Evolutionary conservation across 805 yeast genomes (phyloP).

Genomic region (Kurtzmaniella fragi): DNA sequence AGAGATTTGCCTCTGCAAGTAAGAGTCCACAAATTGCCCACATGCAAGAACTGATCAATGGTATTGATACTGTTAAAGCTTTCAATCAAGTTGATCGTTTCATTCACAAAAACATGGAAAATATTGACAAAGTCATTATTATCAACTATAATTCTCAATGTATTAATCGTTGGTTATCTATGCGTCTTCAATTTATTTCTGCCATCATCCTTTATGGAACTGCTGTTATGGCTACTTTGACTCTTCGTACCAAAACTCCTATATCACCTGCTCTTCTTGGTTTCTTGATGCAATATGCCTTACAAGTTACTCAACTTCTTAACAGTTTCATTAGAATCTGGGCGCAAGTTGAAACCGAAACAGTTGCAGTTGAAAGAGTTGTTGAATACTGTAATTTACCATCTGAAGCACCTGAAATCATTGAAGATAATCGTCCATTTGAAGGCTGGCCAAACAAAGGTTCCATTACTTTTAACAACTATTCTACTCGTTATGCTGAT

Average conservation of each 20-base stretch:
- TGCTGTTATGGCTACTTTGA: constrained; percentile 21
- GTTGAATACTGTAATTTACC: constrained; percentile 31
- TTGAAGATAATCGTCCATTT: constrained; percentile 31
- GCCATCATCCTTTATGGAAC: constrained; percentile 26
- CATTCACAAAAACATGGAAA: constrained; percentile 15
- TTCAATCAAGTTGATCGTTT: constrained; percentile 26
- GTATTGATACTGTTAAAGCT: constrained; percentile 32
- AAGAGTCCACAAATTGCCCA: constrained; percentile 31
- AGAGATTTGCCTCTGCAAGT: constrained; percentile 24
- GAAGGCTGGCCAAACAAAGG: constrained; percentile 72
- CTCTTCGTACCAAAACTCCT: constrained; percentile 17
- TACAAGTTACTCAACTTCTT: constrained; percentile 25
- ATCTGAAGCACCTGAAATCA: constrained; percentile 42
- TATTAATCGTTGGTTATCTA: constrained; percentile 31
- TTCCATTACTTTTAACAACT: constrained; percentile 58
- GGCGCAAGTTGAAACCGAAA: constrained; percentile 30
- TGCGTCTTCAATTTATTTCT: constrained; percentile 33
- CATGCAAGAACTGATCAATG: constrained; percentile 32
- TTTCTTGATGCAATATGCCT: constrained; percentile 31
- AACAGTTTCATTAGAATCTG: constrained; percentile 27
- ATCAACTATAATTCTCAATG: constrained; percentile 17
- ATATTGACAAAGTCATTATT: constrained; percentile 20
- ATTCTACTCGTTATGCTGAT: constrained; percentile 80
- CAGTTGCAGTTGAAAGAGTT: constrained; percentile 32
- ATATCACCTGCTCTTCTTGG: constrained; percentile 32